Base-by-base conservation (phyloP, 345 rosid genomes). In the Excoecaria agallocha region DNA sequence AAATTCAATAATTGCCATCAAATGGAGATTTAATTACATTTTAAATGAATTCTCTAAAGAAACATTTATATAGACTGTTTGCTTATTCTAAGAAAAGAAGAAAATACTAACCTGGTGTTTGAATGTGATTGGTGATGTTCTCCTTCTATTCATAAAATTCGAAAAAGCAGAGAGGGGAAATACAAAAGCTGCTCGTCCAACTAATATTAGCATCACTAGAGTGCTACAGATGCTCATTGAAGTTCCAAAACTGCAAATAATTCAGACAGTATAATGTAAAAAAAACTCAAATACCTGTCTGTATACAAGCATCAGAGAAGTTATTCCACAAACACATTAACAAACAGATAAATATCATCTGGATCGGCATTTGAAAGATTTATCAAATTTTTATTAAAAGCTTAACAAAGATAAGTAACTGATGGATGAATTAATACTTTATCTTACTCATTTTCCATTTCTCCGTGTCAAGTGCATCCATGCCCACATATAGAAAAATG, bases 401-500 rank as follows among this genome's bases (percentile, higher is more conserved):
- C 24, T 13, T 58, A 20, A 65, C 1, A 15, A 3, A 38, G 56
- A 1, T 22, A 38, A 51, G 20, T 68, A 35, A 25, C 17, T n/a
- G 19, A 48, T 35, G 45, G 57, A 9, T 46, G 16, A 72, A 22
- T 49, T 39, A 65, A 67, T 81, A 90, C 98, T 93, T 88, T 66
- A 89, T 69, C 77, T 80, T 85, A 73, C 86, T 89, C 73, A 84
- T 85, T 85, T 85, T 92, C 97, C 98, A 92, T 69, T 89, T 94
- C 79, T 86, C 89, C 37, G 85, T 74, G 77, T 92, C 98, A 69
- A 94, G 83, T 68, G 97, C 94, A 87, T 94, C 98, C 89, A 93
- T 88, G 74, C 97, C 98, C 51, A 94, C 92, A 69, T 94, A 94
- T 4, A 94, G 84, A 85, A 94, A 92, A 82, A 94, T 92, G 81